Base-by-base conservation (phyloP, 345 rosid species). In the Eucalyptus leucophloia region DNA sequence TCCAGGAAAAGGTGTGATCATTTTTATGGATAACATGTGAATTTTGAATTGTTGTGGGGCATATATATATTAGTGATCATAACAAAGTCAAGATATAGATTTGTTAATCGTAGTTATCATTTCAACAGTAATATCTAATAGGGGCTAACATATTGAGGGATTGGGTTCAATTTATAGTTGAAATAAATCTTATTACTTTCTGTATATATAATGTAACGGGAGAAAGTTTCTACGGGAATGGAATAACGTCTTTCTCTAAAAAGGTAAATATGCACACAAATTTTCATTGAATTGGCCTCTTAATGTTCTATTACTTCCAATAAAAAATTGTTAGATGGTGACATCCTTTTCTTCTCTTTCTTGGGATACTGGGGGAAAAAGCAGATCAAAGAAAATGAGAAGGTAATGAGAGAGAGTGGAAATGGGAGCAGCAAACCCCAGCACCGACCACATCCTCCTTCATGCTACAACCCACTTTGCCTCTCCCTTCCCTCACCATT, bases 171-270 rank as follows among this genome's bases (percentile, higher is more conserved):
- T 77, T 77, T 11, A 3, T 23, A 11, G 28, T 23, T 21, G 37
- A 77, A 40, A 23, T 77, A 77, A 77, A 23, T 44, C 16, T 26
- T 77, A 28, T 11, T 40, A 3, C 3, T 77, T 77, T 40, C 1
- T 88, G 37, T 88, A 18, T 62, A 51, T 65, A 9, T 51, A 26
- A 90, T 60, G 30, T 88, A 56, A 69, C 94, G 96, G 99, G 97
- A 95, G 49, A 96, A 90, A 90, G 87, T 90, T 90, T 23, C 86
- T 97, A 67, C 93, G 86, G 89, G 95, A 95, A 86, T 94, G 95
- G 28, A 95, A 95, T 91, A 94, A 92, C 86, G 86, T 88, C 93
- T 97, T n/a, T n/a, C 18, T 89, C 90, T 62, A 94, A 95, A 89
- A 90, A 96, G 98, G 99, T 97, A 89, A 88, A 21, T 21, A 53